Percentiles rank a stretch among this genome's conserved stretches.
Evolutionary conservation across 2,329 filamentous ascomycete genomes (phyloP).

Genomic region (Elsinoe australis): DNA sequence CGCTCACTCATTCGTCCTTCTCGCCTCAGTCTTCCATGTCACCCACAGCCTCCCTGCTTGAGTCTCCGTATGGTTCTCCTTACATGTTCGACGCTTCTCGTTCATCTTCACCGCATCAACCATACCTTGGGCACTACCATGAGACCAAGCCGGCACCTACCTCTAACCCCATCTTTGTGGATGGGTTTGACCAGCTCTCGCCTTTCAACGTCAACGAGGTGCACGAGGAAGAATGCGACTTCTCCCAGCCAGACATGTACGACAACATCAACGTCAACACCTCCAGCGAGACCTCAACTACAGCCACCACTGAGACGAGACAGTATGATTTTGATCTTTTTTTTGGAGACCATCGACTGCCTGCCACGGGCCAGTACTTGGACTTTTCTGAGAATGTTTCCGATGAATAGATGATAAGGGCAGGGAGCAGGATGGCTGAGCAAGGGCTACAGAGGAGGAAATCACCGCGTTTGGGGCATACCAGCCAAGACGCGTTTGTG

Average conservation of each 20-base stretch:
- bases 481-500: too few relatives aligned
- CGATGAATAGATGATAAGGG: not conserved
- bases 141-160: not conserved
- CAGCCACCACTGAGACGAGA: not conserved
- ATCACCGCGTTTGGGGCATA: too few relatives aligned
- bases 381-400: not conserved
- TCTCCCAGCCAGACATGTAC: not conserved
- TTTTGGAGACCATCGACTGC: not conserved
- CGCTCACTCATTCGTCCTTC: not conserved
- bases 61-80: not conserved
- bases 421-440: not conserved
- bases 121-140: not conserved
- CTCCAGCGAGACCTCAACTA: not conserved
- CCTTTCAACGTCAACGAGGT: not conserved
- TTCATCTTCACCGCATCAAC: not conserved
- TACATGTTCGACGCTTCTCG: slow-evolving; percentile 1
- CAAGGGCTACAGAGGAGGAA: not conserved
- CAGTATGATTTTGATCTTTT: slow-evolving; percentile 12
- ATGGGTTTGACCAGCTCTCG: not conserved
- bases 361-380: not conserved
- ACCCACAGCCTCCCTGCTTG: not conserved
- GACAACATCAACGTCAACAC: slow-evolving; percentile 11
- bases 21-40: not conserved
- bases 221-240: not conserved
- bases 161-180: not conserved